Conservation (phyloP, 352 stramenopile genomes). For the Blastocystis sp. region DNA sequence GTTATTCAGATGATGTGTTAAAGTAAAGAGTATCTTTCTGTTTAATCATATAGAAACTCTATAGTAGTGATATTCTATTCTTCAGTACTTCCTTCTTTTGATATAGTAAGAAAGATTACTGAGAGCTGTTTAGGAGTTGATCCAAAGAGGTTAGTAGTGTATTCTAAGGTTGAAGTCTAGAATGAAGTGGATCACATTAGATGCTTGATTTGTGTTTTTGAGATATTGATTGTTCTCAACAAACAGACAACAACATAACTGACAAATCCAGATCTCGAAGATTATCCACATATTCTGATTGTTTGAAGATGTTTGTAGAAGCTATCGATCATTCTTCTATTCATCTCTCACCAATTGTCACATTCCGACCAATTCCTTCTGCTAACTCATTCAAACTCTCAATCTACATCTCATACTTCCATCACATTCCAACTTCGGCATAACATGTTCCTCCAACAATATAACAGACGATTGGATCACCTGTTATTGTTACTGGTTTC, state of each 20-base stretch:
- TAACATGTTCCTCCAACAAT: slow-evolving; percentile 30
- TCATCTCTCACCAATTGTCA: slow-evolving; percentile 9
- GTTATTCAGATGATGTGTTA: neutral
- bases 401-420: neutral
- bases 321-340: neutral
- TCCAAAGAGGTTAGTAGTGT: neutral
- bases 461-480: slow-evolving; percentile 8
- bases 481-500: neutral
- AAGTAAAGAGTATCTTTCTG: neutral
- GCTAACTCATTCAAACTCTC: slow-evolving; percentile 32
- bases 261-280: slow-evolving; percentile 19
- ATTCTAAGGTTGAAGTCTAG: neutral
- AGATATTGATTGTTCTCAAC: neutral
- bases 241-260: neutral
- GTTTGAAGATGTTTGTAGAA: slow-evolving; percentile 9
- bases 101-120: neutral
- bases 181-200: neutral
- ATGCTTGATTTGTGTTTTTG: neutral
- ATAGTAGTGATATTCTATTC: neutral
- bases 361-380: neutral
- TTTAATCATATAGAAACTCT: neutral
- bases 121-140: neutral
- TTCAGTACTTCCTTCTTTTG: neutral
- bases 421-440: neutral
- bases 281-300: neutral